Evolutionary conservation across 1,139 yeast genomes (phyloP).

Genomic region (Magnusiomyces magnusii): DNA sequence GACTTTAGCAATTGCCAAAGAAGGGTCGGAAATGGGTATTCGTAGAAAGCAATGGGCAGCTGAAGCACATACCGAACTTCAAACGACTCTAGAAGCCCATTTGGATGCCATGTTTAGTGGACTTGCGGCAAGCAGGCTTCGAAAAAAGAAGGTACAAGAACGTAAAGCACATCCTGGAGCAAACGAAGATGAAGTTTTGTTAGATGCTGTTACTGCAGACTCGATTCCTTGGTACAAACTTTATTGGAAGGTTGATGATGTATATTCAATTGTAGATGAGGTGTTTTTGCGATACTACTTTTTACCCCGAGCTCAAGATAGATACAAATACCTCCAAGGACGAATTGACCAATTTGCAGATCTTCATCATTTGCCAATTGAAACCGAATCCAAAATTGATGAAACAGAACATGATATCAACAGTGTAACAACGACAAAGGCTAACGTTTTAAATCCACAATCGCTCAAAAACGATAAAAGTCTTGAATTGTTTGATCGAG

Average conservation of each 20-base stretch:
- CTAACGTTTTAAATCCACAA: not conserved
- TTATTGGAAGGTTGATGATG: slow-evolving; percentile 34
- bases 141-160: not conserved
- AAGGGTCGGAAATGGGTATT: slow-evolving; percentile 20
- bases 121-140: not conserved
- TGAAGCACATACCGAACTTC: slow-evolving; percentile 35
- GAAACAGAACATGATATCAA: slow-evolving; percentile 3
- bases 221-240: slow-evolving; percentile 36
- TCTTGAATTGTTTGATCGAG: slow-evolving; percentile 9
- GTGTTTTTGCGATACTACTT: slow-evolving; percentile 20
- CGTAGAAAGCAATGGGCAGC: slow-evolving; percentile 32
- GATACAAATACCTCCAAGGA: slow-evolving; percentile 31
- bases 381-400: not conserved
- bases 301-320: slow-evolving; percentile 28
- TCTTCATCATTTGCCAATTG: slow-evolving; percentile 18
- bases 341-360: slow-evolving; percentile 30
- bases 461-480: not conserved
- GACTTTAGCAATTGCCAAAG: slow-evolving; percentile 23
- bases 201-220: not conserved
- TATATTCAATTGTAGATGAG: slow-evolving; percentile 24
- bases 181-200: not conserved
- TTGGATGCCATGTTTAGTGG: slow-evolving; percentile 2
- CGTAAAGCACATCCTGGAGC: not conserved
- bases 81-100: slow-evolving; percentile 24
- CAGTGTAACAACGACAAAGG: not conserved